phyloP scores from a whole-genome alignment of 495 filamentous ascomycete genomes.

The Glarea lozoyensis region DNA sequence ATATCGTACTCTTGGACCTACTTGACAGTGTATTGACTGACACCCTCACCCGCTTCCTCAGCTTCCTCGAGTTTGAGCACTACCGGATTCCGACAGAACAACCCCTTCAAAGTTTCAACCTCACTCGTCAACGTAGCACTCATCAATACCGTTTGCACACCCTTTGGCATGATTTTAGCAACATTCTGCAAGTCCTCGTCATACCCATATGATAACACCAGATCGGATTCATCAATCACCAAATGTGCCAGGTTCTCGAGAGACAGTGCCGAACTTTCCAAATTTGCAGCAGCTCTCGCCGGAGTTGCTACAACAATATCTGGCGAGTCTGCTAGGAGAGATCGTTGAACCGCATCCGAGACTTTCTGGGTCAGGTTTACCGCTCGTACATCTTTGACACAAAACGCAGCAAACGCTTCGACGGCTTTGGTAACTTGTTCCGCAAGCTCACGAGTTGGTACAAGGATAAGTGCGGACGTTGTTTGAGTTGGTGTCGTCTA shows the following conservation, averaged over 20 bases:
- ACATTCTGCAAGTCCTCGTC: conserved; percentile 78
- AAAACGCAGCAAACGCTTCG: conserved; percentile 66
- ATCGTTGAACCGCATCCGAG: conserved; percentile 74
- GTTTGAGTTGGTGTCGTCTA: conserved; percentile 14
- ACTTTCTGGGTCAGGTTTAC: conserved; percentile 84
- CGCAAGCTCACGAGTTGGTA: conserved; percentile 89
- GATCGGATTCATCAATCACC: conserved; percentile 91
- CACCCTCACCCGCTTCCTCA: conserved; percentile 59
- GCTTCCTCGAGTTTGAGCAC: conserved; percentile 67
- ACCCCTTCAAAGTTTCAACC: conserved; percentile 71
- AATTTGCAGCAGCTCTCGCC: conserved; percentile 58
- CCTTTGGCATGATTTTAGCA: conserved; percentile 65
- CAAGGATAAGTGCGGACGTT: conserved; percentile 67
- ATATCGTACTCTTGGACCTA: conserved; percentile 25
- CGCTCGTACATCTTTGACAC: conserved; percentile 69
- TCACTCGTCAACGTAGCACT: conserved; percentile 85
- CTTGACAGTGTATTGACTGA: conserved; percentile 82
- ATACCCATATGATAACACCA: conserved; percentile 92
- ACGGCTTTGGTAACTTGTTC: conserved; percentile 75
- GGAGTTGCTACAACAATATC: conserved; percentile 89
- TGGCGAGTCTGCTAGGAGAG: conserved; percentile 77
- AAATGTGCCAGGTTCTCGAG: conserved; percentile 64
- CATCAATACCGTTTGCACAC: conserved; percentile 86
- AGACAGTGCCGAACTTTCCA: conserved; percentile 59
- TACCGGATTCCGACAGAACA: conserved; percentile 76